phyloP scores from a whole-genome alignment of 2,329 filamentous ascomycete species.

The Fusarium napiforme region DNA sequence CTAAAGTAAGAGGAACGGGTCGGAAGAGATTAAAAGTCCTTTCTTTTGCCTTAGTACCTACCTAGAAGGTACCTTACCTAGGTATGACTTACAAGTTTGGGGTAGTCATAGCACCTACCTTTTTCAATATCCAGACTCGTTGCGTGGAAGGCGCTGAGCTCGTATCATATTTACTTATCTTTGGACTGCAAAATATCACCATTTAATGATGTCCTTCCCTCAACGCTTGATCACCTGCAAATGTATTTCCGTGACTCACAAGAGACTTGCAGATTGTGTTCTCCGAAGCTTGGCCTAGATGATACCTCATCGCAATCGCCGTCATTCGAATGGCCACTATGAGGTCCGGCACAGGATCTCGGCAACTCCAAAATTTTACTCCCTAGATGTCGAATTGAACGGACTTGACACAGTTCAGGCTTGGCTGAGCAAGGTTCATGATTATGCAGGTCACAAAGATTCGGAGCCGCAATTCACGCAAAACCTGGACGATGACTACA shows the following conservation, averaged over 20 bases:
- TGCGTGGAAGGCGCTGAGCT: not conserved
- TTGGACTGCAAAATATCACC: not conserved
- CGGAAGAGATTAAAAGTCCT: not conserved
- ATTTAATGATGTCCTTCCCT: not conserved
- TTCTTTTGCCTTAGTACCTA: not conserved
- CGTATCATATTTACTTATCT: not conserved
- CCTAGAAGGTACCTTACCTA: not conserved
- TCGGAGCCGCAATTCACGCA: not conserved
- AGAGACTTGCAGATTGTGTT: not conserved
- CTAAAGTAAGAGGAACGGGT: not conserved
- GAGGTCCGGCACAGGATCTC: not conserved
- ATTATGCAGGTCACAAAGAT: not conserved
- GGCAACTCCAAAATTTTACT: not conserved
- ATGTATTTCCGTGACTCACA: not conserved
- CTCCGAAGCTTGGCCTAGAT: slow-evolving; percentile 2
- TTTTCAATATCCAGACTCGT: not conserved
- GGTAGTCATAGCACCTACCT: not conserved
- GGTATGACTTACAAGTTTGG: not conserved
- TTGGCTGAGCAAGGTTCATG: slow-evolving; percentile 17
- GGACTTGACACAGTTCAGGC: slow-evolving; percentile 6
- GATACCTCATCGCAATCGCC: slow-evolving; percentile 1
- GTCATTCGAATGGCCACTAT: not conserved
- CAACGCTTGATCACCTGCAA: not conserved
- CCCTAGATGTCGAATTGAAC: not conserved
- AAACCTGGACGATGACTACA: not conserved